Evolutionary conservation across 129 eudicot species (phyloP).

Genomic region (Flaveria bidentis): DNA sequence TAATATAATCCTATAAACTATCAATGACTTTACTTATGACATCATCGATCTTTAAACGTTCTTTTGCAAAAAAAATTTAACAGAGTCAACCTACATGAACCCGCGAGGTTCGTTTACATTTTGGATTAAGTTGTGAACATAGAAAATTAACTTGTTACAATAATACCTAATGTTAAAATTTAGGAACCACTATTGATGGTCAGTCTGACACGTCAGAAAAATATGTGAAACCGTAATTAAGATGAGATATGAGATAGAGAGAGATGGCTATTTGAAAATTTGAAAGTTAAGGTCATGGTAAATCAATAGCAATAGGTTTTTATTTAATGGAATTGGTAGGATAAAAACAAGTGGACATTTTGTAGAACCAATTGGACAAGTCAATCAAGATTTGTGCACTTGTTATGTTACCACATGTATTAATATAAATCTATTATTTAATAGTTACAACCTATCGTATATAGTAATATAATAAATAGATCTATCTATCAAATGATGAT

Average conservation of each 20-base stretch:
- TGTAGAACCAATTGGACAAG: background rate
- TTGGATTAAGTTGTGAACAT: background rate
- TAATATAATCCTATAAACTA: background rate
- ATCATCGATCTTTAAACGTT: background rate
- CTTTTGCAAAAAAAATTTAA: background rate
- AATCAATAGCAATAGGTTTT: background rate
- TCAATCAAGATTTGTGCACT: background rate
- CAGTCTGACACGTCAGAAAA: background rate
- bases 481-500: too few relatives aligned
- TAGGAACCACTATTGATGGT: background rate
- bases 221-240: background rate
- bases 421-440: too few relatives aligned
- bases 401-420: too few relatives aligned
- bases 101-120: background rate
- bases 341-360: conserved; percentile 3
- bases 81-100: background rate
- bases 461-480: too few relatives aligned
- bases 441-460: too few relatives aligned
- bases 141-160: background rate
- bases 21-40: background rate
- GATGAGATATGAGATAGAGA: background rate
- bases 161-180: background rate
- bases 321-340: background rate
- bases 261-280: too few relatives aligned
- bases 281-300: background rate